Percentiles rank a stretch among this genome's conserved stretches.
Conservation (phyloP, 345 rosid genomes). For the Raphanus sativus region DNA sequence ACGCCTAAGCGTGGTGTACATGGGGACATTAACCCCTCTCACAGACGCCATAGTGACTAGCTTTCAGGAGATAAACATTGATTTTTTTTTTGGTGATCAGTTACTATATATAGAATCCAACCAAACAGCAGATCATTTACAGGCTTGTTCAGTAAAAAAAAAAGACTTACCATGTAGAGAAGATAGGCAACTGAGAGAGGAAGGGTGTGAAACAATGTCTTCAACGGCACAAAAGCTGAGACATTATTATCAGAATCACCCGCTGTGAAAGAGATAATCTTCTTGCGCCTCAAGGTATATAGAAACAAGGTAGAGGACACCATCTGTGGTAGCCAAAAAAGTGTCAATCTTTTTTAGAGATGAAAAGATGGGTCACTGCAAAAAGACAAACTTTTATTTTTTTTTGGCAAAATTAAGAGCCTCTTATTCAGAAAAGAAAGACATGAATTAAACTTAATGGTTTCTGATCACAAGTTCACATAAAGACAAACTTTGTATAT, state of each 20-base stretch:
- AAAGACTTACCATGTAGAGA: constrained; percentile 74
- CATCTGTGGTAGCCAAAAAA: constrained; percentile 51
- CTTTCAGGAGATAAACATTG: constrained; percentile 51
- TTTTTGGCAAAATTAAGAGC: neutral
- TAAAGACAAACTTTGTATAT: neutral
- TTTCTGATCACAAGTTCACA: neutral
- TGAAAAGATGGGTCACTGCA: neutral
- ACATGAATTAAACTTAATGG: neutral
- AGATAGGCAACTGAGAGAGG: constrained; percentile 80
- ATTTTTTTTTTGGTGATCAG: neutral
- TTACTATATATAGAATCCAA: constrained; percentile 1
- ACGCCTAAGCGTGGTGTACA: constrained; percentile 98
- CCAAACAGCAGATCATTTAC: neutral
- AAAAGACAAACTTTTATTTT: neutral
- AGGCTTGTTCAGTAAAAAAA: constrained; percentile 5
- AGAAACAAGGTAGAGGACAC: constrained; percentile 73
- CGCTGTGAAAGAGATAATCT: constrained; percentile 60
- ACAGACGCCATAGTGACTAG: constrained; percentile 89
- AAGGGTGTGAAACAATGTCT: constrained; percentile 70
- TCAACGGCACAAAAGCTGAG: constrained; percentile 54
- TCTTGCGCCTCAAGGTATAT: constrained; percentile 62
- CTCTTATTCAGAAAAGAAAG: neutral
- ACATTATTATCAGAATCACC: constrained; percentile 53
- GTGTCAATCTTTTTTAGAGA: neutral
- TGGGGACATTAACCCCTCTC: constrained; percentile 97